Evolutionary conservation across 2,329 filamentous ascomycete genomes (phyloP), one percentile per base, ranked within the genome.

Genomic region (Bipolaris oryzae): DNA sequence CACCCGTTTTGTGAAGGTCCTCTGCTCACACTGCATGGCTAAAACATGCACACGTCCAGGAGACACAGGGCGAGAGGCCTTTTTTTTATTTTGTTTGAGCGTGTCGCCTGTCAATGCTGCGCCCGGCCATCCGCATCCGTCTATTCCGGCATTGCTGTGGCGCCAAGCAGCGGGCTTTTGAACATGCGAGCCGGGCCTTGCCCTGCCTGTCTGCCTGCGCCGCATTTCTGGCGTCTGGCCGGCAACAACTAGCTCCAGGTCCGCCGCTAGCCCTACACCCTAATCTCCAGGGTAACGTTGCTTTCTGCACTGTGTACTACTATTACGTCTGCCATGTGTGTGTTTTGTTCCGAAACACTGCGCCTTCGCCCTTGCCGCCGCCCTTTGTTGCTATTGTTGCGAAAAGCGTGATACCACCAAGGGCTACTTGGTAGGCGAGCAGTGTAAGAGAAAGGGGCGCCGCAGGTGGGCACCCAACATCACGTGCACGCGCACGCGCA

Each of bases 211-310:
- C 37, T 18, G 37, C n/a, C 42, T 49, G 44, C 53, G 50, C 51
- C 42, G 42, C 34, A 35, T 33, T 49, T 45, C 23, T 42, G 44
- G 51, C 44, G 21, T 35, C 13, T 41, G 13, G 50, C 54, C 52
- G 55, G 48, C 51, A 44, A 21, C 39, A 28, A 43, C 25, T 55
- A 38, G 53, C 31, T 45, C 39, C 46, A 46, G 54, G 41, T 53
- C 47, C 53, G 28, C 28, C 28, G 28, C 28, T 31, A 44, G 41
- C 35, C 45, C 53, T 54, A 57, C 54, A 38, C 48, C 33, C 53
- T 42, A 57, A 57, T 60, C 31, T 57, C 57, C 54, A 53, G 43
- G 35, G 43, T 53, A 49, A 60, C 57, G 48, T 60, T 31, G 28
- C 28, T 13, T 31, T 11, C 3, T 31, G 28, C 28, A 31, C 1